Evolutionary conservation across 208 protist species (phyloP).

Genomic region (Strigomonas galati): DNA sequence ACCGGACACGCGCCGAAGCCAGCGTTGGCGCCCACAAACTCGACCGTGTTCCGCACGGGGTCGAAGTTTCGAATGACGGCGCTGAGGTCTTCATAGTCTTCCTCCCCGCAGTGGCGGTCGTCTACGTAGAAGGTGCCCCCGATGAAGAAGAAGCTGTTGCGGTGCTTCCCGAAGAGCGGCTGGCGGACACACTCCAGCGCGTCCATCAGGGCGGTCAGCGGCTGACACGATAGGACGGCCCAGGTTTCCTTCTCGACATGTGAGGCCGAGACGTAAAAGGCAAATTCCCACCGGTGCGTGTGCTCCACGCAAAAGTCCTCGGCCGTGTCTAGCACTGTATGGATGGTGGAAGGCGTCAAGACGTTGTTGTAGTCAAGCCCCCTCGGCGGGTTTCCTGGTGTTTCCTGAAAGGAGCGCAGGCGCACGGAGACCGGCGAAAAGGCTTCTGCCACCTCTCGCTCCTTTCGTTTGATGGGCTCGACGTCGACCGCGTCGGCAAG

Average conservation of each 20-base stretch:
- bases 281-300: slow-evolving; percentile 78
- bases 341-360: slow-evolving; percentile 26
- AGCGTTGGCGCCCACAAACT: slow-evolving; percentile 9
- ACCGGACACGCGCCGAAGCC: slow-evolving; percentile 65
- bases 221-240: slow-evolving; percentile 76
- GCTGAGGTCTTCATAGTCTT: slow-evolving; percentile 59
- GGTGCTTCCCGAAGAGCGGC: slow-evolving; percentile 5
- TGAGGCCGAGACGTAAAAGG: slow-evolving; percentile 29
- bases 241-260: slow-evolving; percentile 46
- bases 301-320: slow-evolving; percentile 73
- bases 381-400: not conserved
- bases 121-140: slow-evolving; percentile 80
- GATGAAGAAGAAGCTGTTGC: slow-evolving; percentile 80
- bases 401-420: slow-evolving; percentile 26
- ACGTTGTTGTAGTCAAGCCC: slow-evolving; percentile 15
- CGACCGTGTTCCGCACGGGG: slow-evolving; percentile 6
- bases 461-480: slow-evolving; percentile 28
- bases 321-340: slow-evolving; percentile 32
- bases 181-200: slow-evolving; percentile 41
- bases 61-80: slow-evolving; percentile 41
- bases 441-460: slow-evolving; percentile 22
- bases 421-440: slow-evolving; percentile 21
- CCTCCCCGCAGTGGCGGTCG: slow-evolving; percentile 48
- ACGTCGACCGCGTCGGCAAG: slow-evolving; percentile 63
- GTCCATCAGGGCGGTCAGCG: slow-evolving; percentile 64